Base-by-base conservation (phyloP, 164 flowering plant species). In the Houttuynia cordata region DNA sequence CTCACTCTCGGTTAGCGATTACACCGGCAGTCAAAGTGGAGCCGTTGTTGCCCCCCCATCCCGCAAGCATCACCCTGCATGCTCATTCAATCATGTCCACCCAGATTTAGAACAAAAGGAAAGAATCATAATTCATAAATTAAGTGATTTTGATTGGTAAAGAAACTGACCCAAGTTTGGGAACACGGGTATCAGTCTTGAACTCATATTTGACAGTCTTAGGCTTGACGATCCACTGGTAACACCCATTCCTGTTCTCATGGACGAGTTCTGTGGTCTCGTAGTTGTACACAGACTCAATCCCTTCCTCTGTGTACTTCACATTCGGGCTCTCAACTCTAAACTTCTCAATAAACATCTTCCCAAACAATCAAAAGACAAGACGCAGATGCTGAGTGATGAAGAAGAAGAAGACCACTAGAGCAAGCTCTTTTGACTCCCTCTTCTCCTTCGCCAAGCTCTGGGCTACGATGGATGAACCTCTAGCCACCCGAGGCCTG, bases 21-120 rank as follows among this genome's bases (percentile, higher is more conserved):
- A 94, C 87, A 52, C 95, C 99, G 54, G 78, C 99, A 13, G 99
- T 91, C 40, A 94, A 86, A 40, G 97, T 86, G 17, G 89, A 78
- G 21, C 99, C 99, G 57, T 94, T 94, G 87, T 94, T 94, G 40
- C 97, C 99, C 34, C 99, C 99, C 99, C 97, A 94, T 6, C 99
- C 99, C 63, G 88, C 99, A 70, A 94, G 96, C 99, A 94, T 80
- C 65, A 94, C 97, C 76, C 99, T 93, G 63, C 41, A 30, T 17
- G 56, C 34, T 13, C 15, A 10, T 5, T 9, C 57, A 23, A n/a
- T 23, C 23, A 54, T 2, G 12, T 4, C 14, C 14, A 45, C 12
- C 37, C 2, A 30, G 37, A 30, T 30, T 30, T 30, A 30, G 37
- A 30, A 30, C 37, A 30, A 30, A 30, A 30, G 37, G 37, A 30